A percentile compares a stretch with the other conserved stretches of the same genome.
These are phyloP conservation scores for Kewa caespitosa DNA, from an alignment of 179 eudicot species.

Conservation along the genomic window DNA sequence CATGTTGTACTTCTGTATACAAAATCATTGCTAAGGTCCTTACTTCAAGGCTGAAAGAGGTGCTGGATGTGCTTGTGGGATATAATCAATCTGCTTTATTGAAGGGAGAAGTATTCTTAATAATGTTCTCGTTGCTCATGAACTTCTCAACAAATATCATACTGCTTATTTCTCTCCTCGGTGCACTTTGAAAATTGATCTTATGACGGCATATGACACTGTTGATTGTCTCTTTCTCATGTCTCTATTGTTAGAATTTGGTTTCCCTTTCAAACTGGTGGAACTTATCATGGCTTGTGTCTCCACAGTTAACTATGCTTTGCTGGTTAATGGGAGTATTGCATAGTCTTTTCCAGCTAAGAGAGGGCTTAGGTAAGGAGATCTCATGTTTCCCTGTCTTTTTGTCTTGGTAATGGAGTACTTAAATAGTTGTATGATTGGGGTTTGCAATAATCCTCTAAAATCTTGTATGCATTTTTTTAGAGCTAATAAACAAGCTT, in stretches of 20 bases:
- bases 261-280: neutral
- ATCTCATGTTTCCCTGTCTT: neutral
- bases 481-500: too few relatives aligned
- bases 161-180: neutral
- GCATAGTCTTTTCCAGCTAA: neutral
- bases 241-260: neutral
- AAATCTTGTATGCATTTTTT: too few relatives aligned
- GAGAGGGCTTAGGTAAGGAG: neutral
- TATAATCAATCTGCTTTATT: neutral
- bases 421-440: too few relatives aligned
- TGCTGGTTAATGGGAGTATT: neutral
- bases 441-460: neutral
- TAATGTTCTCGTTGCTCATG: neutral
- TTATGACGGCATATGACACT: neutral
- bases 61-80: neutral
- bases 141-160: too few relatives aligned
- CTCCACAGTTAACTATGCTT: neutral
- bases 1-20: too few relatives aligned
- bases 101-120: neutral
- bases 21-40: neutral
- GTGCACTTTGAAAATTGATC: neutral
- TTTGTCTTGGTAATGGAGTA: neutral
- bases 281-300: neutral
- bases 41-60: neutral
- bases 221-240: neutral